Evolutionary conservation across 1,284 basidiomycete genomes (phyloP).

Genomic region (Trametes hirsuta): DNA sequence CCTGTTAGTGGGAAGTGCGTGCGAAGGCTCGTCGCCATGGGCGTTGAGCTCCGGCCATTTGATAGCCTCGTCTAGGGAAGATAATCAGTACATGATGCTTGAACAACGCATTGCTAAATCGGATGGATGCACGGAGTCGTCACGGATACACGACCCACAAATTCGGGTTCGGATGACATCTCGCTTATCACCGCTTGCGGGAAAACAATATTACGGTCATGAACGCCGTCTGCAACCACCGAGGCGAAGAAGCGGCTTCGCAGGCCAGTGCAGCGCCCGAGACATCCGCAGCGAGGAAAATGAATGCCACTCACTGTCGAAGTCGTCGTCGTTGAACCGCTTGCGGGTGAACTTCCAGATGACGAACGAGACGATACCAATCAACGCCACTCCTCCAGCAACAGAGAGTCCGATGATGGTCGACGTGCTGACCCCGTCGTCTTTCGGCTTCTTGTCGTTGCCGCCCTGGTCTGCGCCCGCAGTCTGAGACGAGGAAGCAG

Average conservation of each 20-base stretch:
- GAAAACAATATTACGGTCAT: conserved; percentile 9
- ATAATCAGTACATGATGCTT: conserved; percentile 1
- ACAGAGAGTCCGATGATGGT: conserved; percentile 80
- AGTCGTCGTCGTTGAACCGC: conserved; percentile 65
- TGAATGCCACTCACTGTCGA: conserved; percentile 63
- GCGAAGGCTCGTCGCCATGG: conserved; percentile 48
- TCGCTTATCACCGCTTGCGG: conserved; percentile 3
- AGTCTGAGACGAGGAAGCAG: conserved; percentile 19
- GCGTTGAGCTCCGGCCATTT: conserved; percentile 85
- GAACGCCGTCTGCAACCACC: conserved; percentile 1
- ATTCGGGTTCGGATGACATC: conserved; percentile 11
- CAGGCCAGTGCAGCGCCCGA: background rate
- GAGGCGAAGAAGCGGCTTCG: background rate
- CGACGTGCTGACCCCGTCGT: conserved; percentile 54
- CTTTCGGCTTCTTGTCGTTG: background rate
- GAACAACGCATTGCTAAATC: background rate
- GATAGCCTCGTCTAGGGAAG: conserved; percentile 68
- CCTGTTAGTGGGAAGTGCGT: conserved; percentile 61
- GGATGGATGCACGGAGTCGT: background rate
- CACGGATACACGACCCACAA: conserved; percentile 13
- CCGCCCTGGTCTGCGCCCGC: conserved; percentile 12
- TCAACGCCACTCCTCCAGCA: conserved; percentile 70
- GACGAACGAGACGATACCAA: conserved; percentile 72
- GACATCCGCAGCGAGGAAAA: conserved; percentile 2
- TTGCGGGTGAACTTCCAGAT: conserved; percentile 84